phyloP scores from a whole-genome alignment of 23 red algal species.

The Gracilaria caudata region DNA sequence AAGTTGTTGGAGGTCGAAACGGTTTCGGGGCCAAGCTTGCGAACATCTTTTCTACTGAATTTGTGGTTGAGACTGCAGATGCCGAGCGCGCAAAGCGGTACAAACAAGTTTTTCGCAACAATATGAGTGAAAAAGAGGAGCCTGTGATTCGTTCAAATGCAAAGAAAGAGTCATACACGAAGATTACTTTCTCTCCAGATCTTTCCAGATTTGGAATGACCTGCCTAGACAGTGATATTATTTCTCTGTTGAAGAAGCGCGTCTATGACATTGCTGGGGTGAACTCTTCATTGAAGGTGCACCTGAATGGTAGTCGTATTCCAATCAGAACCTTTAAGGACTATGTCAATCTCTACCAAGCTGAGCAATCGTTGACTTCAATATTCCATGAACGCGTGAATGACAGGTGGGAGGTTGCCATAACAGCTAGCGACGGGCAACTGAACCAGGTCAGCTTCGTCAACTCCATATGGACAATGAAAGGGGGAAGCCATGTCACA shows the following conservation, averaged over 20 bases:
- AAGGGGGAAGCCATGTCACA: constrained; percentile 96
- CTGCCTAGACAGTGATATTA: constrained; percentile 85
- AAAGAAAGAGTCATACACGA: constrained; percentile 83
- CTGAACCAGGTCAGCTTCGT: constrained; percentile 96
- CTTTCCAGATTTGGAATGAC: constrained; percentile 89
- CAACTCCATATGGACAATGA: constrained; percentile 99
- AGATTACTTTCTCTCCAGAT: constrained; percentile 92
- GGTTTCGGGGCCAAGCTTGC: constrained; percentile 99
- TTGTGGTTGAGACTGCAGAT: constrained; percentile 94
- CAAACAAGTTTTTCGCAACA: constrained; percentile 88
- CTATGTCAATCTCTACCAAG: constrained; percentile 88
- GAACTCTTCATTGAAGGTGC: constrained; percentile 80
- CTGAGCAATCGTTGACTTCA: constrained; percentile 42
- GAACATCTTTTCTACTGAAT: constrained; percentile 96
- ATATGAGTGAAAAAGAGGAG: constrained; percentile 80
- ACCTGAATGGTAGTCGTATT: constrained; percentile 78
- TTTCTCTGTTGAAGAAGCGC: constrained; percentile 88
- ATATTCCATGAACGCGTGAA: constrained; percentile 71
- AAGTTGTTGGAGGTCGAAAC: constrained; percentile 93
- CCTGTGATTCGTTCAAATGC: constrained; percentile 62
- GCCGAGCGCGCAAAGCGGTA: constrained; percentile 66
- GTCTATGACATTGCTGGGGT: constrained; percentile 95
- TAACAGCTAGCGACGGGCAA: constrained; percentile 91
- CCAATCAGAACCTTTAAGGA: constrained; percentile 88
- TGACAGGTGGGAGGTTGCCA: constrained; percentile 92